Conservation (phyloP, 208 protist species). For the Borovskyia barvae region DNA sequence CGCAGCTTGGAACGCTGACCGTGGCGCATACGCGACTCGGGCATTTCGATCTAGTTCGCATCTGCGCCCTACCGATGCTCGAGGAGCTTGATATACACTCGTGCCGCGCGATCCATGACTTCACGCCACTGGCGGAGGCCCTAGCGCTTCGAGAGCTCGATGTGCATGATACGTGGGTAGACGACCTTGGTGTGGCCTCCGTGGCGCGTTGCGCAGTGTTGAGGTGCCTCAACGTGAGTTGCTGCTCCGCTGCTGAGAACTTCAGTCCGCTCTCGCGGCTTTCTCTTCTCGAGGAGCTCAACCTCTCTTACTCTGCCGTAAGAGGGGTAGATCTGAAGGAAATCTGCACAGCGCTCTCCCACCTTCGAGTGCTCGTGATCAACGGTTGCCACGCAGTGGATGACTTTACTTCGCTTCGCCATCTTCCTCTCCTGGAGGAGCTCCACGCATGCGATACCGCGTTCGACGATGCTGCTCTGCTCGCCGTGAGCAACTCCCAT, state of each 20-base stretch:
- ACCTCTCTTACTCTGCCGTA: conserved; percentile 10
- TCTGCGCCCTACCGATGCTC: conserved; percentile 14
- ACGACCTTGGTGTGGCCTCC: conserved; percentile 10
- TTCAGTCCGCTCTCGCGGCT: conserved; percentile 15
- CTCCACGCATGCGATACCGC: conserved; percentile 20
- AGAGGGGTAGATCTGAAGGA: conserved; percentile 6
- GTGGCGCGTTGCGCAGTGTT: conserved; percentile 17
- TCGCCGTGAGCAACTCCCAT: conserved; percentile 14
- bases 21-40: conserved; percentile 17
- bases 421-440: conserved; percentile 1
- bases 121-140: conserved; percentile 7
- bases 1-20: conserved; percentile 11
- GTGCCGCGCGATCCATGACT: conserved; percentile 13
- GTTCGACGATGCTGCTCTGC: conserved; percentile 15
- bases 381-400: conserved; percentile 17
- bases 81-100: conserved; percentile 19
- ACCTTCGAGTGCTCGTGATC: conserved; percentile 21
- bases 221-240: conserved; percentile 4
- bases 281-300: conserved; percentile 12
- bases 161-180: conserved; percentile 13
- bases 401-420: conserved; percentile 18
- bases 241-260: conserved; percentile 4
- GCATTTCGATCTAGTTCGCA: conserved; percentile 16
- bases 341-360: conserved; percentile 2
- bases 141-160: conserved; percentile 9